phyloP scores from a whole-genome alignment of 495 filamentous ascomycete species.

The Saxophila tyrrhenica region DNA sequence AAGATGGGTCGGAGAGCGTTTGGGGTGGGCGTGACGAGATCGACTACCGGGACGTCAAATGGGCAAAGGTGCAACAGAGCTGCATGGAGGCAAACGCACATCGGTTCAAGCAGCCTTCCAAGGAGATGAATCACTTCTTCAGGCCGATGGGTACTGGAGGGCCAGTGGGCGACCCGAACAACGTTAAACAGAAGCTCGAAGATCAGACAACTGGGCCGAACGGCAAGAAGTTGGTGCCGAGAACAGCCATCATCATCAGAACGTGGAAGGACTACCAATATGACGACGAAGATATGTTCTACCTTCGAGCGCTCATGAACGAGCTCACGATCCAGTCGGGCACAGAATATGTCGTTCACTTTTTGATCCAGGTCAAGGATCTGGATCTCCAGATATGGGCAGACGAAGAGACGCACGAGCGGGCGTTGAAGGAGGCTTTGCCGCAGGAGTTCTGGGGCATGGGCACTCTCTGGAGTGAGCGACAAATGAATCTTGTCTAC shows the following conservation, averaged over 20 bases:
- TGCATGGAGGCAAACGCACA: slow-evolving; percentile 59
- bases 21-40: slow-evolving; percentile 56
- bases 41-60: slow-evolving; percentile 61
- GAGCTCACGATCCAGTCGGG: slow-evolving; percentile 53
- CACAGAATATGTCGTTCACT: slow-evolving; percentile 52
- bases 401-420: slow-evolving; percentile 49
- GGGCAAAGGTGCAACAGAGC: slow-evolving; percentile 60
- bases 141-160: slow-evolving; percentile 36
- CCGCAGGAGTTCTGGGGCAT: slow-evolving; percentile 83
- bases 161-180: slow-evolving; percentile 10
- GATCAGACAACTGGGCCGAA: background rate
- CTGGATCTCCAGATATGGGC: slow-evolving; percentile 54
- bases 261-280: slow-evolving; percentile 52
- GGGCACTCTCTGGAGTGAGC: slow-evolving; percentile 81
- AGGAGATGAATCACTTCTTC: slow-evolving; percentile 35
- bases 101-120: slow-evolving; percentile 46
- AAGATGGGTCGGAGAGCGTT: slow-evolving; percentile 58
- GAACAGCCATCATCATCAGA: slow-evolving; percentile 50
- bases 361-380: slow-evolving; percentile 58
- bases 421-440: slow-evolving; percentile 56
- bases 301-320: slow-evolving; percentile 44
- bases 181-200: background rate
- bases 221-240: slow-evolving; percentile 33
- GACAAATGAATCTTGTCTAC: slow-evolving; percentile 82
- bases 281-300: slow-evolving; percentile 33